Evolutionary conservation across 2,329 filamentous ascomycete genomes (phyloP), one percentile per base, ranked within the genome.

Genomic region (Truncatella angustata): DNA sequence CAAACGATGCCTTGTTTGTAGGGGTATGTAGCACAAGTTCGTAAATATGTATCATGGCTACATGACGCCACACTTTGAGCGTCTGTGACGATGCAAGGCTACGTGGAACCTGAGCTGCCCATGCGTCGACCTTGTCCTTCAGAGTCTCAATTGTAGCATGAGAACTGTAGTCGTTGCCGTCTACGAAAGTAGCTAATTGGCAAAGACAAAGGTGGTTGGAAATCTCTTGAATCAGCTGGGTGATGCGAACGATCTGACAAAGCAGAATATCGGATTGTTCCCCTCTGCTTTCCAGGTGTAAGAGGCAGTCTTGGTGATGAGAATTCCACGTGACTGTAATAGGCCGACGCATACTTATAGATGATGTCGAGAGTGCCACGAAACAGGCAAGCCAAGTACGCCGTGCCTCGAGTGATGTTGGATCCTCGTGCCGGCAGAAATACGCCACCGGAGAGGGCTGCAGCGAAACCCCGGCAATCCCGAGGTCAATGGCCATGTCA

Each of bases 1-100:
- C 51, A 35, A 54, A 59, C 24, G 51, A 50, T 5, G 45, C 40
- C 48, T 57, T 57, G 55, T 59, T 59, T 12, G 53, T 54, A 5
- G 34, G 40, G 7, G 55, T 59, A 45, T 57, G 55, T 7, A 57
- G 54, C 24, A 53, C 53, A 6, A 51, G 16, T 37, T 59, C 57
- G 36, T 59, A 48, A n/a, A 55, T 49, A 26, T 52, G 44, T 11
- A 57, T 49, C 34, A 54, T 49, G 45, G 54, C 53, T 4, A 50
- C 14, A 21, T 53, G 49, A 5, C 37, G 20, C 49, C 49, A 54
- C 9, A 54, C 46, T 28, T 23, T n/a, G 23, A 54, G 40, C 9
- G 46, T 28, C 11, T 23, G 44, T 3, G 37, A 42, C 5, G 14
- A n/a, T 16, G 49, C 45, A 4, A 52, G 36, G 16, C 20, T 16